Base-by-base conservation (phyloP, 2,329 filamentous ascomycete species). In the Trichoderma afroharzianum region DNA sequence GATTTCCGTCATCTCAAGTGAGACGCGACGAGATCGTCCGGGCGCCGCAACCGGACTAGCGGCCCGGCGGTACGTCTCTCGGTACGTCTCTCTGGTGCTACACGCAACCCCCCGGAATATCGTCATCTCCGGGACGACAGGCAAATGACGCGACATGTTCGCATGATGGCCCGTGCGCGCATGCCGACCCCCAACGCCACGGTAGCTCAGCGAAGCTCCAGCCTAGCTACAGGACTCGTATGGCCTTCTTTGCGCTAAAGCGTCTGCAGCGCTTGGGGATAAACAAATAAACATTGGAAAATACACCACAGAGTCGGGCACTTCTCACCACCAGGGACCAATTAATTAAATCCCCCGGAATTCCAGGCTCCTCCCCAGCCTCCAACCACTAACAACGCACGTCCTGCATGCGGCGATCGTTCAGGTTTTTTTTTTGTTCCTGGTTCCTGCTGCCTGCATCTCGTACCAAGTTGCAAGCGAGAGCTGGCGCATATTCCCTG, bases 121-220 rank as follows among this genome's bases (percentile, higher is more conserved):
- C 75, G 76, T 77, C 77, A 80, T 81, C 76, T 75, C 79, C 77
- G 74, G 75, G 80, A 81, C 80, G 78, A 81, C 79, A 74, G 73
- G 61, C 21, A 58, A 71, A 71, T 55, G 62, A 28, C 30, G 58
- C 68, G 77, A 73, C 72, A 39, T 18, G 70, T 43, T 72, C 76
- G 67, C 9, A 0, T 8, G 3, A 32, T 59, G 78, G 75, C 30
- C 74, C 75, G 76, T 77, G 78, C 77, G 58, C 69, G 4, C 74
- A 73, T 76, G 68, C 77, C 74, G 50, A 32, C 63, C 59, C 39
- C 43, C 47, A 68, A 68, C 62, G 32, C 63, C 47, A 47, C 55
- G 70, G 70, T 55, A 71, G 43, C 70, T 53, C 58, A 43, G 24
- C 43, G 9, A 55, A 24, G 62, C 55, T 71, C 26, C 50, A 59